Evolutionary conservation across 495 filamentous ascomycete genomes (phyloP).

Genomic region (Penicillium angulare): DNA sequence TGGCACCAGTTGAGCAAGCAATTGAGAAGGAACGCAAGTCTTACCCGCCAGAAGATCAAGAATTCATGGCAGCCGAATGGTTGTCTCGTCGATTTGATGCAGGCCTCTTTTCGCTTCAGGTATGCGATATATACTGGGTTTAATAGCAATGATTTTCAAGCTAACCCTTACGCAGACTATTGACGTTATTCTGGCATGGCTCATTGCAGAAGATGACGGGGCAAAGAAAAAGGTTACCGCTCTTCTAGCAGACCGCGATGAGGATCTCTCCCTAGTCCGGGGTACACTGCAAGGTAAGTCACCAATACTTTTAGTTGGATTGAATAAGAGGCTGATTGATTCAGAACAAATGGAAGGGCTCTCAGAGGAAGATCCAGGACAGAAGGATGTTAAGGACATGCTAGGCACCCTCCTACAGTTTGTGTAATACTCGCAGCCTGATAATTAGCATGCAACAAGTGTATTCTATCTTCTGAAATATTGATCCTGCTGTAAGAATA

Average conservation of each 20-base stretch:
- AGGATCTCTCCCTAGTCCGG: constrained; percentile 58
- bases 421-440: constrained; percentile 29
- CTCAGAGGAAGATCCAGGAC: constrained; percentile 51
- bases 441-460: constrained; percentile 1
- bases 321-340: constrained; percentile 17
- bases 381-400: constrained; percentile 67
- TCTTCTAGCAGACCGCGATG: constrained; percentile 66
- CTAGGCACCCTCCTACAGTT: constrained; percentile 64
- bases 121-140: constrained; percentile 12
- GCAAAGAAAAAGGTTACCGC: constrained; percentile 64
- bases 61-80: constrained; percentile 73
- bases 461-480: background rate
- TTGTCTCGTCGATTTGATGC: constrained; percentile 82
- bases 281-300: constrained; percentile 65
- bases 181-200: constrained; percentile 88
- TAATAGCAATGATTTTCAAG: background rate
- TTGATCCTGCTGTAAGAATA: no score
- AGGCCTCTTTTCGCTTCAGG: constrained; percentile 80
- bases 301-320: background rate
- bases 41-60: constrained; percentile 54
- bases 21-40: constrained; percentile 57
- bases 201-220: constrained; percentile 85
- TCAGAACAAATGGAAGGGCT: constrained; percentile 65
- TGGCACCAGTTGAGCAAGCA: constrained; percentile 63
- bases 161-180: constrained; percentile 55